phyloP scores from a whole-genome alignment of 2,329 filamentous ascomycete genomes.

The Calonectria pauciramosa region DNA sequence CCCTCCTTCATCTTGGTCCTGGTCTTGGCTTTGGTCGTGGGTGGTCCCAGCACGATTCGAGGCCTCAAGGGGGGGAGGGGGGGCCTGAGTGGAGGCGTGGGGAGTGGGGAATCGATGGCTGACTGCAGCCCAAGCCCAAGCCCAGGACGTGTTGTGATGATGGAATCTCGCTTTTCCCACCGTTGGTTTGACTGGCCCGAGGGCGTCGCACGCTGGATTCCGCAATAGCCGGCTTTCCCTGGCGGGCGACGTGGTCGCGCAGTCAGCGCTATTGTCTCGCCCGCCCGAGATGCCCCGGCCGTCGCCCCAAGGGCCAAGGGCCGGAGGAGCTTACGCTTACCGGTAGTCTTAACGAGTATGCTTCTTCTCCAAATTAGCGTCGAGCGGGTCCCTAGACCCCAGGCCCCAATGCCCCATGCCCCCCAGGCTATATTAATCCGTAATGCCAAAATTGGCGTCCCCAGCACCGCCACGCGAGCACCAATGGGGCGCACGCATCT shows the following conservation, averaged over 20 bases:
- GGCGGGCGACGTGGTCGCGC: neutral
- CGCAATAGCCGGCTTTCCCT: neutral
- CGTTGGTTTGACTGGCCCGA: neutral
- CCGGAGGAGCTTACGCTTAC: constrained; percentile 10
- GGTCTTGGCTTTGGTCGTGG: neutral
- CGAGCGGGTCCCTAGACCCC: neutral
- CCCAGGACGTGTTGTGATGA: neutral
- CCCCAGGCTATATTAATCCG: neutral
- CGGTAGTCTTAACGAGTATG: constrained; percentile 11
- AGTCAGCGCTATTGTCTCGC: constrained; percentile 4
- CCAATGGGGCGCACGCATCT: constrained; percentile 5
- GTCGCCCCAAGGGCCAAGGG: neutral
- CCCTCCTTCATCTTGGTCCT: neutral
- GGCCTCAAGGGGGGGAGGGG: neutral
- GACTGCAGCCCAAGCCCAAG: constrained; percentile 2
- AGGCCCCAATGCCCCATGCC: no score
- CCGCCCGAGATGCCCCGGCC: neutral
- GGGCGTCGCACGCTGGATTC: neutral
- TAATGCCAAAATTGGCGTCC: constrained; percentile 1
- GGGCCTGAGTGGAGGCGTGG: neutral
- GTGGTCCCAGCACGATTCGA: constrained; percentile 11
- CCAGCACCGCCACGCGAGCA: neutral
- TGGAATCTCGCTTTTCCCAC: neutral
- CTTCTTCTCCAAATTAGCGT: constrained; percentile 6
- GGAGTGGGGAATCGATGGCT: neutral